Base-by-base conservation (phyloP, 2,329 filamentous ascomycete species). In the Apiospora saccharicola region DNA sequence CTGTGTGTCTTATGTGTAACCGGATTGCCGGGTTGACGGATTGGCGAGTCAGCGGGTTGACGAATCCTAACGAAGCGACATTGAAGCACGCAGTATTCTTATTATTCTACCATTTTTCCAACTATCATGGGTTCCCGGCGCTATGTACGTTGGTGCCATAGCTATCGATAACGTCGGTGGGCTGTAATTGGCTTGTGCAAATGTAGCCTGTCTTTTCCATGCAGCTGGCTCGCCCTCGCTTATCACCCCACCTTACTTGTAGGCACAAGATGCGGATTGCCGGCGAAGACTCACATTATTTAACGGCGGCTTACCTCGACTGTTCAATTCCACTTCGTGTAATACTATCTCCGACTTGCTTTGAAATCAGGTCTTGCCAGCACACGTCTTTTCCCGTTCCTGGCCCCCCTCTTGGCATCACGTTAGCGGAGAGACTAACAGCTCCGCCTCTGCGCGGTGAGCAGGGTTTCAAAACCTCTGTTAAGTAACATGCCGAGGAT, bases 321-420 rank as follows among this genome's bases (percentile, higher is more conserved):
- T 12, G 2, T 2, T 26, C 2, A 14, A 51, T 51, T 14, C 49
- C n/a, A 26, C 49, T 26, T 26, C 14, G n/a, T 26, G 14, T 26
- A 4, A 4, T 13, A 49, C 2, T 51, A 51, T 51, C 49, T 26
- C 49, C 49, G 49, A 26, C 49, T 13, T 51, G 49, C 49, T 51
- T 51, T 51, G 49, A 51, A 51, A 51, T 51, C 49, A 51, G n/a
- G n/a, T 12, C 49, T 51, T 24, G n/a, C n/a, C 49, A 26, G 49
- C 49, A 51, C 49, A 51, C 47, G 6, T 49, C 46, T 13, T 51
- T 51, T 13, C 49, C 2, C 46, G 37, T 41, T 10, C 37, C 37
- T 22, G 46, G 46, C 8, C n/a, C 49, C 47, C 49, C 49, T 51
- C 49, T 26, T 26, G 49, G n/a, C 24, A 4, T 13, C n/a, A 24